Conservation (phyloP, 2,329 filamentous ascomycete genomes). For the Scedosporium boydii region DNA sequence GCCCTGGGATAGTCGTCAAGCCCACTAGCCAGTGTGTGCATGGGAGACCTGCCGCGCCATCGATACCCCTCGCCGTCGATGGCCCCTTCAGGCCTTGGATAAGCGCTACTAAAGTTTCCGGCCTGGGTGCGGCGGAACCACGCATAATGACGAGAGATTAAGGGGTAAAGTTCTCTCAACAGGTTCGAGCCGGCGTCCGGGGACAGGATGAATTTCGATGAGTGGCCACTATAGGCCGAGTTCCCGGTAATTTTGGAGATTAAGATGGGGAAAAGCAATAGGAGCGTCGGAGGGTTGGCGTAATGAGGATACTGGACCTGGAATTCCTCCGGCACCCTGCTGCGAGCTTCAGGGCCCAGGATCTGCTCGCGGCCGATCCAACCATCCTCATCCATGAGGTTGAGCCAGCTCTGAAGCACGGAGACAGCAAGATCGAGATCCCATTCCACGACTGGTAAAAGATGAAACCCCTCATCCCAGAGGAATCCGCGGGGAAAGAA, state of each 20-base stretch:
- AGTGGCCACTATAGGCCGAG: slow-evolving; percentile 30
- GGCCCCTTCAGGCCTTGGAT: slow-evolving; percentile 81
- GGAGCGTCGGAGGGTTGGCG: slow-evolving; percentile 91
- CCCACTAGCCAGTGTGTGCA: slow-evolving; percentile 84
- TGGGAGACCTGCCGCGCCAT: slow-evolving; percentile 82
- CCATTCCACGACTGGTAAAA: slow-evolving; percentile 86
- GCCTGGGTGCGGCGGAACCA: slow-evolving; percentile 92
- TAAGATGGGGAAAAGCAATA: slow-evolving; percentile 77
- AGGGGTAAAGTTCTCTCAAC: slow-evolving; percentile 66
- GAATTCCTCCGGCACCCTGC: slow-evolving; percentile 89
- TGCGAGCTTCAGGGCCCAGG: slow-evolving; percentile 79
- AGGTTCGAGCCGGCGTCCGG: slow-evolving; percentile 7
- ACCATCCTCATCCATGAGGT: slow-evolving; percentile 88
- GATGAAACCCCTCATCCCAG: slow-evolving; percentile 97
- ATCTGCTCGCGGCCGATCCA: slow-evolving; percentile 98
- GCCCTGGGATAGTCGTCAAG: slow-evolving; percentile 93
- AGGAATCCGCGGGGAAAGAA: slow-evolving; percentile 96
- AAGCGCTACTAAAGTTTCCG: slow-evolving; percentile 66
- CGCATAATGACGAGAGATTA: slow-evolving; percentile 78
- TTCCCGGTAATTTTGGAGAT: slow-evolving; percentile 62
- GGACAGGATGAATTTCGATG: slow-evolving; percentile 1
- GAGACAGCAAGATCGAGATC: slow-evolving; percentile 81
- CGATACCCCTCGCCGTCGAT: slow-evolving; percentile 86
- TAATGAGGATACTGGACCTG: slow-evolving; percentile 95
- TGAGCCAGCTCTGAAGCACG: slow-evolving; percentile 92